Evolutionary conservation across 2,329 filamentous ascomycete species (phyloP).

Genomic region (Botrytis pseudocinerea): DNA sequence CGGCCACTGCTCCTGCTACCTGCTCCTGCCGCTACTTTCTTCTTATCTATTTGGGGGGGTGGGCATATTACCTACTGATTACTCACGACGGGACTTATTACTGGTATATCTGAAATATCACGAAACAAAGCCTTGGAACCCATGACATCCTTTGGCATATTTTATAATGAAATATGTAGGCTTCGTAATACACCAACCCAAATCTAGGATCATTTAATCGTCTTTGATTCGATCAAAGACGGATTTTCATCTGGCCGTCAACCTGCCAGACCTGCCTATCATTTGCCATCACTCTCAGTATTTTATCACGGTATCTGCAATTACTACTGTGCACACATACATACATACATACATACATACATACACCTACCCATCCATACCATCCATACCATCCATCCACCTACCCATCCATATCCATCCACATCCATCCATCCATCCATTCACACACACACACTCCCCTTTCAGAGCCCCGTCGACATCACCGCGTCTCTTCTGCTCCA

Average conservation of each 20-base stretch:
- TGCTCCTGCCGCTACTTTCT: neutral
- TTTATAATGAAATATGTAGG: conserved; percentile 14
- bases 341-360: neutral
- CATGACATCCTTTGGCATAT: conserved; percentile 15
- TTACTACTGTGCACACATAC: neutral
- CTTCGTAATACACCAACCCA: conserved; percentile 13
- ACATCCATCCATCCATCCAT: neutral
- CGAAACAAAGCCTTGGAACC: conserved; percentile 8
- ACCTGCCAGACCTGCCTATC: neutral
- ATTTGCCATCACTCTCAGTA: conserved; percentile 12
- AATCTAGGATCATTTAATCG: neutral
- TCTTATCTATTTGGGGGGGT: neutral
- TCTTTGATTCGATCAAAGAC: conserved; percentile 11
- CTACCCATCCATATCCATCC: neutral
- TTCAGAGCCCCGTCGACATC: conserved; percentile 6
- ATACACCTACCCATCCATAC: neutral
- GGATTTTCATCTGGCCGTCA: too few relatives aligned
- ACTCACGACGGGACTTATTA: neutral
- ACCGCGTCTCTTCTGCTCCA: neutral
- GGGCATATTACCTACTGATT: neutral
- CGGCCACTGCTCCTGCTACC: neutral
- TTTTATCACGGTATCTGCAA: conserved; percentile 1
- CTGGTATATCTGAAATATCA: neutral
- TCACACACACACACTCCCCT: neutral
- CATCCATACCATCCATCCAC: neutral